Conservation (phyloP, 352 stramenopile species). For the Peronospora belbahrii region DNA sequence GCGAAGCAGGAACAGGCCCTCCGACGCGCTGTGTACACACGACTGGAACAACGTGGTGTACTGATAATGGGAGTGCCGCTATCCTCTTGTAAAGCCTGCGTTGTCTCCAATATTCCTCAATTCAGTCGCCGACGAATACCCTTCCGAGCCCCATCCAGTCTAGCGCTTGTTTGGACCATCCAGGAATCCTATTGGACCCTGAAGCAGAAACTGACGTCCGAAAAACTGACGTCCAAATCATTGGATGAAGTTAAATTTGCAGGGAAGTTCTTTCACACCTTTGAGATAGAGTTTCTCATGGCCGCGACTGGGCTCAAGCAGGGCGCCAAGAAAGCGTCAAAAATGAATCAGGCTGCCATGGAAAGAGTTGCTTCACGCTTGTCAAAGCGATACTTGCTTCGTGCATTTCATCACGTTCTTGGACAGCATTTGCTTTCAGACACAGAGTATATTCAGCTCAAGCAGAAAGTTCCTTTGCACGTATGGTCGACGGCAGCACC, state of each 20-base stretch:
- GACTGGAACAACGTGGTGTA: constrained; percentile 19
- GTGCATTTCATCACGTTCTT: constrained; percentile 32
- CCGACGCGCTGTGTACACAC: constrained; percentile 34
- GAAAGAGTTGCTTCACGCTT: constrained; percentile 54
- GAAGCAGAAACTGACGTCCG: not conserved
- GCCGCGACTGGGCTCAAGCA: constrained; percentile 59
- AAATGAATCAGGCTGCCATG: constrained; percentile 37
- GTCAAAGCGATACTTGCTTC: constrained; percentile 50
- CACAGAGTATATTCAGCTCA: constrained; percentile 31
- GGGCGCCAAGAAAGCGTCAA: constrained; percentile 55
- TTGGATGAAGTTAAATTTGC: constrained; percentile 6
- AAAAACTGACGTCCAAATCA: not conserved
- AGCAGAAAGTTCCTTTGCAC: constrained; percentile 23
- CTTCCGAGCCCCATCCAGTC: constrained; percentile 22
- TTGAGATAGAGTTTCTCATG: constrained; percentile 49
- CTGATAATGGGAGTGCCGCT: constrained; percentile 1
- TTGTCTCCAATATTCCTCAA: constrained; percentile 12
- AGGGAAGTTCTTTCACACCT: constrained; percentile 30
- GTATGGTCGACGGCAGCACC: constrained; percentile 8
- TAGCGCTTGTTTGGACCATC: constrained; percentile 55
- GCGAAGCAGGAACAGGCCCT: constrained; percentile 37
- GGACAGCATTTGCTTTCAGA: not conserved
- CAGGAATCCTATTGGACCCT: constrained; percentile 34
- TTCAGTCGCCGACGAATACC: constrained; percentile 18
- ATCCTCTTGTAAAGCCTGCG: constrained; percentile 7